These are phyloP conservation scores for Plectosphaerella cucumerina DNA, from an alignment of 2,329 filamentous ascomycete species.

Conservation along the genomic window DNA sequence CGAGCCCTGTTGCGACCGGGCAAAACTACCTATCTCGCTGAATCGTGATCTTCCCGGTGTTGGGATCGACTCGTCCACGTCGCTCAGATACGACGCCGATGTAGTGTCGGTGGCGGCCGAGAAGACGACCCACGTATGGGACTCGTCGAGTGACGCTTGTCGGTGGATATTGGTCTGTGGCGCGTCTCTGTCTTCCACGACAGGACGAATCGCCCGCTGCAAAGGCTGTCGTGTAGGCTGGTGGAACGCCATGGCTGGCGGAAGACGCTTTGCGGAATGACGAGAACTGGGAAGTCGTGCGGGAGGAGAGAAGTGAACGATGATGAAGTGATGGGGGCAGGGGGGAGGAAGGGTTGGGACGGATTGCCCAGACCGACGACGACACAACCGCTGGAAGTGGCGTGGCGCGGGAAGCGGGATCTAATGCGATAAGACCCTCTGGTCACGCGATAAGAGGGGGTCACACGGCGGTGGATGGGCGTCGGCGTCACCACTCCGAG, in stretches of 20 bases:
- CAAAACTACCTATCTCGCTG: constrained; percentile 75
- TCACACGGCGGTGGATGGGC: not conserved
- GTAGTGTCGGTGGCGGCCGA: constrained; percentile 64
- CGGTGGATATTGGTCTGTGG: constrained; percentile 20
- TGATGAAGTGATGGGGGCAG: not conserved
- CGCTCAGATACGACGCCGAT: constrained; percentile 64
- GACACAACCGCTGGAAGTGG: not conserved
- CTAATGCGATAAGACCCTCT: not conserved
- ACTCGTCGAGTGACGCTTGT: constrained; percentile 54
- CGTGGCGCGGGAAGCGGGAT: not conserved
- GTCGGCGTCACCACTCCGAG: not conserved
- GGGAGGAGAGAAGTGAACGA: constrained; percentile 1
- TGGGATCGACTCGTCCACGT: constrained; percentile 61
- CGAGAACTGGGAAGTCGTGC: not conserved
- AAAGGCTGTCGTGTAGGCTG: constrained; percentile 49
- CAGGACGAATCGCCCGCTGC: constrained; percentile 41
- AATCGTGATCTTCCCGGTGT: constrained; percentile 66
- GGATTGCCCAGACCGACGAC: constrained; percentile 1
- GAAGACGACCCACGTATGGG: constrained; percentile 96
- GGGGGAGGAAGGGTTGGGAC: not conserved
- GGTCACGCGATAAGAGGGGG: constrained; percentile 3
- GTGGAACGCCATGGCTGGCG: constrained; percentile 51
- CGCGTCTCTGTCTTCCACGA: constrained; percentile 32
- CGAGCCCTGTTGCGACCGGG: constrained; percentile 51
- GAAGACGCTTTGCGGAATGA: not conserved